Evolutionary conservation across 2,329 filamentous ascomycete genomes (phyloP), one percentile per base, ranked within the genome.

Genomic region (Aspergillus flavus): DNA sequence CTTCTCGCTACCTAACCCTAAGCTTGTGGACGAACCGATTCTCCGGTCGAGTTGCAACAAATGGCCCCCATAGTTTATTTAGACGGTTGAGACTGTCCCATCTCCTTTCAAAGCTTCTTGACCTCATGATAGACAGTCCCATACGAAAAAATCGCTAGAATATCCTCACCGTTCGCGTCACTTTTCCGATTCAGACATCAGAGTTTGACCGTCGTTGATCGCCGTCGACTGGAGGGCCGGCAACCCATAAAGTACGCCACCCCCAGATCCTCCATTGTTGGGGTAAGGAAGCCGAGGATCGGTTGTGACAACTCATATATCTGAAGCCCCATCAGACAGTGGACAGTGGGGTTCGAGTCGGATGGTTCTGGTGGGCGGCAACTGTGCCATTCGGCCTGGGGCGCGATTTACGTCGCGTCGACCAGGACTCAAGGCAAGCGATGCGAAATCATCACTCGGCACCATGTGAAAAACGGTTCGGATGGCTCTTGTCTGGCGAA

Each of bases 211-310:
- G 6, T 26, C 21, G 46, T 19, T 19, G 46, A 50, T 50, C 46
- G 16, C 4, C 46, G 16, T 30, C 46, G 19, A 30, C 12, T 19
- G 46, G 26, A 50, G 46, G 46, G 46, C 10, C 12, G 46, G 28
- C 19, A 23, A 28, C 23, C 21, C 21, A 48, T 21, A 3, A 46
- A 23, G 4, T 32, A 48, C 21, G 23, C 48, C 48, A 32, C 48
- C 48, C 46, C 26, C 23, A n/a, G 46, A 50, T 30, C 46, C 48
- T 19, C 28, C 2, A 21, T n/a, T 12, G 9, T 32, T 28, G 30
- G 48, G 48, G 48, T 52, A 52, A 52, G 48, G 48, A 34, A 52
- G 48, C 48, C 48, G 48, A 52, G 48, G 46, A n/a, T 30, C 3
- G 10, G 14, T 28, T 10, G 46, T 50, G 46, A 30, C 46, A 50